Evolutionary conservation across 2,329 filamentous ascomycete genomes (phyloP), one percentile per base, ranked within the genome.

Genomic region (Aspergillus felis): DNA sequence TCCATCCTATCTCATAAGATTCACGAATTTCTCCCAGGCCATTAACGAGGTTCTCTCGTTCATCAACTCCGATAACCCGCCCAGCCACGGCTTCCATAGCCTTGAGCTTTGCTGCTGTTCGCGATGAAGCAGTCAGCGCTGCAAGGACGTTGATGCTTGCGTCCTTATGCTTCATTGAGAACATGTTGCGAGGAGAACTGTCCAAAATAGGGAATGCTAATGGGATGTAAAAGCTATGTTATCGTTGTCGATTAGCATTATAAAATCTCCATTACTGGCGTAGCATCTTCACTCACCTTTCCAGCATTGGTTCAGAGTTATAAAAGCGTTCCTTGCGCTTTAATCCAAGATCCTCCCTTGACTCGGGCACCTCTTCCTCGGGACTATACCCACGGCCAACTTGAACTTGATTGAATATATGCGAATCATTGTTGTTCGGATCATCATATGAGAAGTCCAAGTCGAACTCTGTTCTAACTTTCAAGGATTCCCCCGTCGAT

Each of bases 1-100:
- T 87, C 90, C 91, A 96, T 1, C 91, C 91, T 60, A 94, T 90
- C 64, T 91, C 87, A 71, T 97, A 97, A 58, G 90, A 90, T 68
- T 96, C 92, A 1, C 89, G 88, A 66, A 97, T 87, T 58, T 90
- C 88, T 25, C 89, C 86, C 42, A 99, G 79, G 12, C 89, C 87
- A 68, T 96, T 94, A 49, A 86, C 84, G n/a, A 97, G 79, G 2
- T 81, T 80, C 74, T 99, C 94, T 46, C 93, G 83, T 68, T 97
- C 92, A 58, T 95, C 91, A 3, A 93, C 66, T 0, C 81, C 79
- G 17, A 92, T 80, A 73, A 57, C 81, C 60, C 87, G 83, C 17
- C 83, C 76, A 12, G 89, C 86, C 12, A 88, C 80, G 24, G 81
- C 77, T 63, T 89, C 85, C 28, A 96, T 75, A 1, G 76, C 73